Conservation (phyloP, 495 filamentous ascomycete species). For the Penicillium canariense region DNA sequence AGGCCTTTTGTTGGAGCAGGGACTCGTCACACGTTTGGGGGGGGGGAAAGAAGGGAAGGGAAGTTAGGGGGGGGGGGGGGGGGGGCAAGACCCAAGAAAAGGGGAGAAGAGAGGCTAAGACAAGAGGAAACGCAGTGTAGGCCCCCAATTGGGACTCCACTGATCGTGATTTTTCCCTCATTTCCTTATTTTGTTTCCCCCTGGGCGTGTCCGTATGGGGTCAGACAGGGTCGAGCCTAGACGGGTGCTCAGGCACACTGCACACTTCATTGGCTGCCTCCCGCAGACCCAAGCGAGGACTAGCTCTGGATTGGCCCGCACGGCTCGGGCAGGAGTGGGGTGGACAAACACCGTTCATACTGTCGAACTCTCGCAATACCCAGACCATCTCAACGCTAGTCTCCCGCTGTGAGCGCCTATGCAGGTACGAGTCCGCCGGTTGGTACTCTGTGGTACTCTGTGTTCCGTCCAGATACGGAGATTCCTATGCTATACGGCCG, state of each 20-base stretch:
- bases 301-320: slow-evolving; percentile 25
- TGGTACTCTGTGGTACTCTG: neutral
- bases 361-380: neutral
- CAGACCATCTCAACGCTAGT: neutral
- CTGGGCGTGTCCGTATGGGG: neutral
- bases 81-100: slow-evolving; percentile 5
- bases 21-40: slow-evolving; percentile 9
- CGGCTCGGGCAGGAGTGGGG: slow-evolving; percentile 28
- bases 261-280: slow-evolving; percentile 6
- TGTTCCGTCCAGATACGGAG: neutral
- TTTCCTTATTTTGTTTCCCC: neutral
- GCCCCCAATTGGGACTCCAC: slow-evolving; percentile 12
- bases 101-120: slow-evolving; percentile 24
- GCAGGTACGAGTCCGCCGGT: neutral
- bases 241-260: slow-evolving; percentile 22
- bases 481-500: neutral
- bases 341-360: neutral
- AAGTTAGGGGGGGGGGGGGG: slow-evolving; percentile 30
- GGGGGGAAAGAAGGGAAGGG: slow-evolving; percentile 41
- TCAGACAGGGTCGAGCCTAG: slow-evolving; percentile 9
- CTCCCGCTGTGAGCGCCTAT: neutral
- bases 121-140: slow-evolving; percentile 11
- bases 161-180: slow-evolving; percentile 22
- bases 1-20: slow-evolving; percentile 47
- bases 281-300: slow-evolving; percentile 1